Evolutionary conservation across 2,329 filamentous ascomycete genomes (phyloP).

Genomic region (Gnomoniopsis smithogilvyi): DNA sequence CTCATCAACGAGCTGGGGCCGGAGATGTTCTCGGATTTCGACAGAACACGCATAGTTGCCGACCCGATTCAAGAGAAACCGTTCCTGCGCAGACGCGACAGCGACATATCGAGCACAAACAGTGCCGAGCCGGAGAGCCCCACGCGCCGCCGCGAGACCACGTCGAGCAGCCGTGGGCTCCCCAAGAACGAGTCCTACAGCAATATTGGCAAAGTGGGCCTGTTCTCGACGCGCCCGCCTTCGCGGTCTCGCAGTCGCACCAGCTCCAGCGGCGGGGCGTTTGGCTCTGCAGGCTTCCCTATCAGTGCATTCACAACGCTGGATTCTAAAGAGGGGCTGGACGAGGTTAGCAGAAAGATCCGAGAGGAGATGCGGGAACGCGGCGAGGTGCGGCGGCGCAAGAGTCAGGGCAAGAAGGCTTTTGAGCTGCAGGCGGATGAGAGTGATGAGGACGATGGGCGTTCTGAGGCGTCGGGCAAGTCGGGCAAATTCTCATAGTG

Average conservation of each 20-base stretch:
- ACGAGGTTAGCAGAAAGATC: conserved; percentile 82
- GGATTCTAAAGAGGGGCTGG: conserved; percentile 68
- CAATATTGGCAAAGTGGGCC: conserved; percentile 80
- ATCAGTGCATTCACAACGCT: conserved; percentile 67
- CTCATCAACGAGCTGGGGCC: conserved; percentile 94
- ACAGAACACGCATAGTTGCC: conserved; percentile 66
- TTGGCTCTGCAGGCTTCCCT: conserved; percentile 60
- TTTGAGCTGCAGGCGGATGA: conserved; percentile 33
- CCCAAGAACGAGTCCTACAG: conserved; percentile 92
- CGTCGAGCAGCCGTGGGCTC: conserved; percentile 49
- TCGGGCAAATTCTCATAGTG: neutral
- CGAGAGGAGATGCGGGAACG: conserved; percentile 78
- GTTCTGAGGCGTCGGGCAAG: conserved; percentile 40
- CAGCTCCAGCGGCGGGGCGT: conserved; percentile 62
- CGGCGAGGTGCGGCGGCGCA: conserved; percentile 58
- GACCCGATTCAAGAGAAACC: conserved; percentile 41
- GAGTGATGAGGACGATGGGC: conserved; percentile 40
- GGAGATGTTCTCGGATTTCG: conserved; percentile 96
- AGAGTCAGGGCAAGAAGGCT: conserved; percentile 40
- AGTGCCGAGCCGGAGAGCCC: conserved; percentile 31
- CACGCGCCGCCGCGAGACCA: conserved; percentile 45
- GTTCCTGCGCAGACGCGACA: conserved; percentile 38
- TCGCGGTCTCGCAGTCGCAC: conserved; percentile 70
- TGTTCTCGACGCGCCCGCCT: conserved; percentile 87
- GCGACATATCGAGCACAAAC: conserved; percentile 43